Conservation (phyloP, 2,329 filamentous ascomycete genomes). For the Xylaria sp. region DNA sequence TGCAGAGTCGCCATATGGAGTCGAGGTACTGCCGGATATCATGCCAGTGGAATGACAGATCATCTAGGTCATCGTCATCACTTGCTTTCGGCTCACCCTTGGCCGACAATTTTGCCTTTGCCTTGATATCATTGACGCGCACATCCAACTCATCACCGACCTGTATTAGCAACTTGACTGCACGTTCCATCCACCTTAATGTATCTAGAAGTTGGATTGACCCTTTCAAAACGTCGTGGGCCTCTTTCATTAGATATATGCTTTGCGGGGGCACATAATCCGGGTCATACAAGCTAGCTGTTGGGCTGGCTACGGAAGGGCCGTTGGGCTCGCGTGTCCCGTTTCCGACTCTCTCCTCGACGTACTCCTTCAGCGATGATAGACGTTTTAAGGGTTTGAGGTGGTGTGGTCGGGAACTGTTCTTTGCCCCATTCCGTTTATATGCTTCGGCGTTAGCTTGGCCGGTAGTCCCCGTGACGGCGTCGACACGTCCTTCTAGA, state of each 20-base stretch:
- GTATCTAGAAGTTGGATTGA: slow-evolving; percentile 59
- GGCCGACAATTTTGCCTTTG: slow-evolving; percentile 29
- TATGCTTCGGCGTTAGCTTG: slow-evolving; percentile 43
- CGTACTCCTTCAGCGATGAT: slow-evolving; percentile 43
- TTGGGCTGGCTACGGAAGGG: slow-evolving; percentile 9
- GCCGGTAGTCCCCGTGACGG: slow-evolving; percentile 52
- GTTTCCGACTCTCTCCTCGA: slow-evolving; percentile 42
- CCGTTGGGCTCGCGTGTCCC: slow-evolving; percentile 23
- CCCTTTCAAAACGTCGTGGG: slow-evolving; percentile 58
- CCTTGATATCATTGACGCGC: slow-evolving; percentile 42
- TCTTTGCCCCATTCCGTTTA: slow-evolving; percentile 35
- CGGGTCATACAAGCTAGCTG: slow-evolving; percentile 39
- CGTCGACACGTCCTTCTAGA: slow-evolving; percentile 56
- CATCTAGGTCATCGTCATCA: slow-evolving; percentile 43
- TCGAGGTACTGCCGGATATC: slow-evolving; percentile 60
- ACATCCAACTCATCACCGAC: slow-evolving; percentile 56
- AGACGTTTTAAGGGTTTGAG: slow-evolving; percentile 44
- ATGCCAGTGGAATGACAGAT: slow-evolving; percentile 56
- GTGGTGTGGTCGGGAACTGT: slow-evolving; percentile 28
- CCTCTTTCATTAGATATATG: slow-evolving; percentile 59
- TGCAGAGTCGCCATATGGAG: slow-evolving; percentile 52
- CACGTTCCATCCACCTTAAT: slow-evolving; percentile 59
- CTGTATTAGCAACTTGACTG: slow-evolving; percentile 56
- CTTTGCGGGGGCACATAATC: slow-evolving; percentile 56
- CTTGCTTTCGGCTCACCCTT: slow-evolving; percentile 25